Evolutionary conservation across 129 eudicot species (phyloP).

Genomic region (Ambrosia trifida): DNA sequence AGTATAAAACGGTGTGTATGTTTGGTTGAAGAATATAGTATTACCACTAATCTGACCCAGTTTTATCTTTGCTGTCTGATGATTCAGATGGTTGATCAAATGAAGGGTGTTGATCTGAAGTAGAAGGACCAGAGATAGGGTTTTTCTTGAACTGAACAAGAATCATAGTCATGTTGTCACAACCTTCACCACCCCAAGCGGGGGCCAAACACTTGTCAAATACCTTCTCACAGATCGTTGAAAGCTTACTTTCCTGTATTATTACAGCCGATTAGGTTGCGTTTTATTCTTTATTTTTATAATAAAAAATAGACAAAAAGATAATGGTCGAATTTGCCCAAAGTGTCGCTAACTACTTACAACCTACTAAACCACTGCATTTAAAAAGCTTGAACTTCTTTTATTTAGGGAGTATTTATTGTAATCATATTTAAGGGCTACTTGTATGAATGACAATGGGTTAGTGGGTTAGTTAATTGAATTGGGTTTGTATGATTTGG

Average conservation of each 20-base stretch:
- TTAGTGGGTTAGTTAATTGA: too few species aligned
- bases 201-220: constrained; percentile 83
- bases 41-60: constrained; percentile 22
- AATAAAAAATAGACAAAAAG: neutral
- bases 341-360: neutral
- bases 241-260: constrained; percentile 67
- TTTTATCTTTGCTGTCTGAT: constrained; percentile 15
- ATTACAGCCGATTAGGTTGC: neutral
- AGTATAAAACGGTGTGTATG: neutral
- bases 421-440: neutral
- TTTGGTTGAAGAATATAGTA: neutral
- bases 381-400: neutral
- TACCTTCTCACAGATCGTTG: constrained; percentile 60
- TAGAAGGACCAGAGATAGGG: constrained; percentile 26
- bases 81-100: constrained; percentile 24
- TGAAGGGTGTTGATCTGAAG: constrained; percentile 24
- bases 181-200: constrained; percentile 77
- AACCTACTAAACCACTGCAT: too few species aligned
- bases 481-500: too few species aligned
- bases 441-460: neutral
- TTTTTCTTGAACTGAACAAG: constrained; percentile 65
- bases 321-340: neutral
- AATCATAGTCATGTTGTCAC: constrained; percentile 96
- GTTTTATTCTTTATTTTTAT: neutral
- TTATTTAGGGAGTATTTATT: neutral